Evolutionary conservation across 306 rosid species (phyloP), one percentile per base, ranked within the genome.

Genomic region (Macrotyloma uniflorum): DNA sequence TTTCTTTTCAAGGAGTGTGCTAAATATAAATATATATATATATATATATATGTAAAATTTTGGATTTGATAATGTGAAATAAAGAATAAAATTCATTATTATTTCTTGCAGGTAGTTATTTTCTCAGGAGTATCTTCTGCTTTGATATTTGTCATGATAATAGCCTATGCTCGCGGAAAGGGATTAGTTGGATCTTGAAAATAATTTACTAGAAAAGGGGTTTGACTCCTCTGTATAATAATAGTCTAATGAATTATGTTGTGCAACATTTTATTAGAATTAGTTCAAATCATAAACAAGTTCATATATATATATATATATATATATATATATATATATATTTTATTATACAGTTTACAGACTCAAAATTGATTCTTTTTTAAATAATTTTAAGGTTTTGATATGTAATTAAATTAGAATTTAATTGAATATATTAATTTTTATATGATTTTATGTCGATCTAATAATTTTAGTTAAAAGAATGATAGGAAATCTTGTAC

Each of bases 121-220:
- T 1, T 78, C 63, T 15, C 88, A 0, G 96, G 96, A 54, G 40
- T 7, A 35, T 3, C 46, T 55, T 91, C 89, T 67, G 80, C 85
- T 12, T 0, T 72, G 36, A 16, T 85, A 51, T 93, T 93, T 47
- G 2, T 86, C 24, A 1, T 87, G 30, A 86, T 90, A n/a, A 54
- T 70, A 6, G 15, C 72, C 7, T 93, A 87, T 35, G 93, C 98
- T 67, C 98, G 90, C 80, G 22, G 45, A 76, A 93, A 91, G 85
- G 97, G 96, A 35, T 78, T 93, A 86, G 86, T 93, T 42, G 93
- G 98, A 61, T 88, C 93, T 16, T 88, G 87, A 93, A 70, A 47
- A 50, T 68, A 66, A 70, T 38, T 8, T 75, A 67, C 65, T 54
- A 16, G 51, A 65, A 68, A 69, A 36, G 72, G 62, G 26, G 65